phyloP scores from a whole-genome alignment of 2,329 filamentous ascomycete species.

The Colletotrichum navitas region DNA sequence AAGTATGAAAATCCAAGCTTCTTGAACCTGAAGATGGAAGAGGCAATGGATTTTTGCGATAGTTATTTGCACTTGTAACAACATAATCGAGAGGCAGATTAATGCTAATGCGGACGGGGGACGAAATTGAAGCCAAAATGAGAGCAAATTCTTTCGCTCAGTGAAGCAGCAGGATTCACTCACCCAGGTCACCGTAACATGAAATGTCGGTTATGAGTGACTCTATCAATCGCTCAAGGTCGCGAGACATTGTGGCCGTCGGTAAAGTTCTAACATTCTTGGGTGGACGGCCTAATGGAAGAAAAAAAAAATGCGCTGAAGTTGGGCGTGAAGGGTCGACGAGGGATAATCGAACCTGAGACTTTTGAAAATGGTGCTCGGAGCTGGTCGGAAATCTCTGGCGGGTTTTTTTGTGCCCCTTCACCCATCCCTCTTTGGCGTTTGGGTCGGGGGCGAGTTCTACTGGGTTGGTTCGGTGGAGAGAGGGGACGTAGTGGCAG shows the following conservation, averaged over 20 bases:
- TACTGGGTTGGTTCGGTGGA: neutral
- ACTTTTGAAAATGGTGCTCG: constrained; percentile 1
- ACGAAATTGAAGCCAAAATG: neutral
- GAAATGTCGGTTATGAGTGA: constrained; percentile 42
- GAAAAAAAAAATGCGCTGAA: constrained; percentile 17
- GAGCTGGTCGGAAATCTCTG: constrained; percentile 19
- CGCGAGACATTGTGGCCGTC: constrained; percentile 35
- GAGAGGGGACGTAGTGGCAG: neutral
- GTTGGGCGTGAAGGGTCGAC: constrained; percentile 21
- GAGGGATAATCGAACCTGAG: constrained; percentile 34
- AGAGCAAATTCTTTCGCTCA: neutral
- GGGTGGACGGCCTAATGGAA: neutral
- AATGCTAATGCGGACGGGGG: too few species aligned
- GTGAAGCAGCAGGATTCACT: constrained; percentile 18
- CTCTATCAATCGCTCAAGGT: constrained; percentile 42
- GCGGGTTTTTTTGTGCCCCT: neutral
- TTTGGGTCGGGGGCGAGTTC: neutral
- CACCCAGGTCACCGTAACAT: constrained; percentile 42
- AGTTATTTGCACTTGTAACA: neutral
- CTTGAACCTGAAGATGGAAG: neutral
- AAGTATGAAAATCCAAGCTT: neutral
- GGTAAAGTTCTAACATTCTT: constrained; percentile 23
- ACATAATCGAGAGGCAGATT: neutral
- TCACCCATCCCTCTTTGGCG: neutral
- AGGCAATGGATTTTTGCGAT: too few species aligned